Evolutionary conservation across 306 rosid species (phyloP).

Genomic region (Glycyrrhiza uralensis): DNA sequence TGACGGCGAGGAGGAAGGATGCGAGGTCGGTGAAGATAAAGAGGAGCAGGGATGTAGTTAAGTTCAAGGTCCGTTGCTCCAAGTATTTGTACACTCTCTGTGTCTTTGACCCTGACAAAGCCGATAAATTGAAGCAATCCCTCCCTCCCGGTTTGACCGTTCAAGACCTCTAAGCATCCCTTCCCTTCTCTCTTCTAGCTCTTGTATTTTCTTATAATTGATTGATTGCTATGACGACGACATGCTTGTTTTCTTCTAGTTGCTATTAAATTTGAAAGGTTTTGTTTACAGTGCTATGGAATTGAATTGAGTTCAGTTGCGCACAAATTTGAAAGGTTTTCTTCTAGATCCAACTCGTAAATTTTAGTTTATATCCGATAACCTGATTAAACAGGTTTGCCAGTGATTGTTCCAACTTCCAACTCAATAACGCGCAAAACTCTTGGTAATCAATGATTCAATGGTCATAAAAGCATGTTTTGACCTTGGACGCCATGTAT

Average conservation of each 20-base stretch:
- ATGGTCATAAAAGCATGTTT: no score
- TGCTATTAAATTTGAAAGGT: neutral
- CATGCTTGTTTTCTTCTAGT: neutral
- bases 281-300: neutral
- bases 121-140: conserved; percentile 87
- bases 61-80: conserved; percentile 89
- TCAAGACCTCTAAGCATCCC: conserved; percentile 58
- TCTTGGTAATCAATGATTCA: no score
- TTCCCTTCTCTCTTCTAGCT: no score
- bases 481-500: no score
- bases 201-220: neutral
- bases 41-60: conserved; percentile 70
- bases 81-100: conserved; percentile 82
- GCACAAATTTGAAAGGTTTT: no score
- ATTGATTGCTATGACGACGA: neutral
- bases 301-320: neutral
- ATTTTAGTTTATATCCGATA: no score
- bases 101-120: conserved; percentile 72
- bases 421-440: no score
- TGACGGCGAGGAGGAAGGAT: conserved; percentile 82
- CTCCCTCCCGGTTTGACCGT: conserved; percentile 92
- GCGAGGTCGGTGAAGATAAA: conserved; percentile 75
- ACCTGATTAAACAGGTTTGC: no score
- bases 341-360: no score
- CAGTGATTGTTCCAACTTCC: no score